phyloP scores from a whole-genome alignment of 176 grass and related monocot species.

The Zizania latifolia region DNA sequence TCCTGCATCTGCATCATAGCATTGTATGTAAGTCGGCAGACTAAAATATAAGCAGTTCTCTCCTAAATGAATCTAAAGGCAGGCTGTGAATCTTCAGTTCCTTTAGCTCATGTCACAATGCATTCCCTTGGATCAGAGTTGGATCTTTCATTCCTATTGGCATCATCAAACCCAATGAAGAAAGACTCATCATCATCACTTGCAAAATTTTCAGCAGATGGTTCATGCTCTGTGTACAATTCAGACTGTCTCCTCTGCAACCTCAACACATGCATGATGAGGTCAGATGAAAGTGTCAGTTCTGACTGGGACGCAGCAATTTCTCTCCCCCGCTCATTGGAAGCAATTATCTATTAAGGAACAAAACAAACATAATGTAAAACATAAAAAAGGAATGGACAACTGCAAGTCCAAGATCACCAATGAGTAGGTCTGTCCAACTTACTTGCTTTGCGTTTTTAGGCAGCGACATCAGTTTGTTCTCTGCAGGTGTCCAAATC shows the following conservation, averaged over 20 bases:
- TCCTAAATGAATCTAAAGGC: neutral
- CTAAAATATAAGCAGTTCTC: neutral
- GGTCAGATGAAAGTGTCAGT: conserved; percentile 42
- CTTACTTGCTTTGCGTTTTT: conserved; percentile 58
- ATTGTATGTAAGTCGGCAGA: neutral
- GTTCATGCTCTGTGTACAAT: conserved; percentile 29
- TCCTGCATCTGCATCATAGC: neutral
- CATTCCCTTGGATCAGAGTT: conserved; percentile 68
- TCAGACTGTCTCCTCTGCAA: conserved; percentile 43
- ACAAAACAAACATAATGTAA: neutral
- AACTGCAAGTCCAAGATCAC: neutral
- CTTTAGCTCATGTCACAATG: conserved; percentile 39
- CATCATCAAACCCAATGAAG: conserved; percentile 34
- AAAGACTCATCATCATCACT: conserved; percentile 55
- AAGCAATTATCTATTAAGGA: conserved; percentile 50
- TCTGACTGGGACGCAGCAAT: conserved; percentile 14
- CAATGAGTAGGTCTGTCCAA: neutral
- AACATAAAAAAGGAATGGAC: neutral
- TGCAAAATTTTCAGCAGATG: conserved; percentile 10
- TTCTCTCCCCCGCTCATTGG: conserved; percentile 51
- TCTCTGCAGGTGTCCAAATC: conserved; percentile 56
- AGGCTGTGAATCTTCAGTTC: neutral
- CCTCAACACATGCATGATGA: conserved; percentile 75
- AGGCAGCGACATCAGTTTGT: conserved; percentile 21
- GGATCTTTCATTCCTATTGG: conserved; percentile 13